Base-by-base conservation (phyloP, 139 green algal species). In the Microglena sp. region DNA sequence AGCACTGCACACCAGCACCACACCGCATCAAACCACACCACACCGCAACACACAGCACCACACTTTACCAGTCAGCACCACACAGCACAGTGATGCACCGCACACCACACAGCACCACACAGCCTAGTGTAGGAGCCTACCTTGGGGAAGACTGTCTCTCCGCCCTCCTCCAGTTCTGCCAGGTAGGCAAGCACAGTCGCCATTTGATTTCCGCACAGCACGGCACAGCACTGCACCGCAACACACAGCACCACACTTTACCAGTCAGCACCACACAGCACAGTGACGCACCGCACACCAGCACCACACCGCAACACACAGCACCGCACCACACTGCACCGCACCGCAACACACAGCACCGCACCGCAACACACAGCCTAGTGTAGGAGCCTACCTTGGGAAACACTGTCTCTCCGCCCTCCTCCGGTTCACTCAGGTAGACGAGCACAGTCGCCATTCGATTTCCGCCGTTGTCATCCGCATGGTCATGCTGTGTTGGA, bases 171-270 rank as follows among this genome's bases (percentile, higher is more conserved):
- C 5, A 86, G 79, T 28, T 86, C 75, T 2, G 80, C 66, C n/a
- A 94, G 66, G 68, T 92, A 95, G 59, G 92, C 75, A 26, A 95
- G 78, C n/a, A 91, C 71, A 0, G 88, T 94, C 3, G 80, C 83
- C 15, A 64, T 11, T 31, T 31, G 27, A 26, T 50, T 18, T 24
- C 18, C 18, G 43, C 18, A 18, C 43, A 53, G 43, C 43, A 53
- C 18, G 11, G 11, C 40, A 50, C 40, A 50, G 40, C 40, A 50
- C 18, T 50, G 40, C 18, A 11, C 11, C 11, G 40, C 11, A 50
- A 50, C 11, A 15, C 11, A 50, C 11, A 15, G 40, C 11, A n/a
- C 40, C 11, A 11, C 11, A n/a, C 40, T n/a, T 11, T 18, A 50
- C 40, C 18, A 15, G 40, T 18, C 11, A 15, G 40, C 40, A n/a